Evolutionary conservation across 306 rosid genomes (phyloP), one percentile per base, ranked within the genome.

Genomic region (Abrus precatorius): DNA sequence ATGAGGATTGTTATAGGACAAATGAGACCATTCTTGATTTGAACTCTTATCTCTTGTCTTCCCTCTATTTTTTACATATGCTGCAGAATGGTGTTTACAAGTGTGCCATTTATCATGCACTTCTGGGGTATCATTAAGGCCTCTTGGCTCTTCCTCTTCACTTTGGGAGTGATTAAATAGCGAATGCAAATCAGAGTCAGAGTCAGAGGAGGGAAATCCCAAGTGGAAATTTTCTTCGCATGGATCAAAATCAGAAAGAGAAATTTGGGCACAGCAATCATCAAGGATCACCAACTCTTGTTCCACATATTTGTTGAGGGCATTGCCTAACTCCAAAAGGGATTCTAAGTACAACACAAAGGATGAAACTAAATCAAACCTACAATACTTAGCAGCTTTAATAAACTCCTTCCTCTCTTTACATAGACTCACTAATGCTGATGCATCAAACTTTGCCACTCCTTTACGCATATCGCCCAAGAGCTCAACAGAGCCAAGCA

Each of bases 271-370:
- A 78, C 41, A 44, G 64, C 13, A 44, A 64, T 62, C 50, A 29
- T 33, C 76, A 69, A 56, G 9, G 14, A 81, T 14, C 10, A 81
- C 5, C 1, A 76, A 77, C 47, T 80, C 88, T 54, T 76, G 28
- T 5, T 80, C 85, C 20, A 85, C 85, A 40, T 80, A 85, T 3
- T 49, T 50, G 38, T 76, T 36, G 34, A 85, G 88, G 38, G 74
- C 78, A 80, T 85, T 64, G 40, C 68, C 83, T 54, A 80, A 9
- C 69, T 76, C 79, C 50, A 76, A 63, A 72, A 80, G 75, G 12
- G 83, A 80, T 1, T 85, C 83, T 13, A 76, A 53, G 38, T 85
- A 85, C 7, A 30, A 7, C 30, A 29, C 67, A 76, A 61, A 75
- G 12, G 85, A 8, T 76, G 83, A 10, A 27, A 41, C 85, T 3